phyloP scores from a whole-genome alignment of 2,329 filamentous ascomycete species.

The Septoria petroselini region DNA sequence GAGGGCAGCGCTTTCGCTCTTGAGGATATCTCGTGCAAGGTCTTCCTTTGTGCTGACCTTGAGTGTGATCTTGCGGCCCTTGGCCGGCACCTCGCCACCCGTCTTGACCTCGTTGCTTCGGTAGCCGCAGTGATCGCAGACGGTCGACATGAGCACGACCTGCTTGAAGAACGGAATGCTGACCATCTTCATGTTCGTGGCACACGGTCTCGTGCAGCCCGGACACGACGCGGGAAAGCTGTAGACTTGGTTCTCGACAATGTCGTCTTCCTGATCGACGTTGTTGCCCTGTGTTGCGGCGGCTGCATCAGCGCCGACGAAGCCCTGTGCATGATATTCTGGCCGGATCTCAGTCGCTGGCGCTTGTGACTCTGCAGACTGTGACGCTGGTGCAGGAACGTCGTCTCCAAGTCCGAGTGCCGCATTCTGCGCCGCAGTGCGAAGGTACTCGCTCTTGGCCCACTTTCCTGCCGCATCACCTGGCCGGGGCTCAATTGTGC shows the following conservation, averaged over 20 bases:
- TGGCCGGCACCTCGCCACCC: slow-evolving; percentile 82
- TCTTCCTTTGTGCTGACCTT: slow-evolving; percentile 67
- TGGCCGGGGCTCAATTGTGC: slow-evolving; percentile 87
- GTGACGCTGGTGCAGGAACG: slow-evolving; percentile 38
- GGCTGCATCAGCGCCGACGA: slow-evolving; percentile 36
- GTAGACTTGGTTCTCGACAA: slow-evolving; percentile 89
- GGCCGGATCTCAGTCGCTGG: slow-evolving; percentile 56
- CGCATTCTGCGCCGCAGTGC: slow-evolving; percentile 82
- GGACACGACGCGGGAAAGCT: slow-evolving; percentile 88
- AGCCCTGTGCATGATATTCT: slow-evolving; percentile 50
- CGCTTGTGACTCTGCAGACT: slow-evolving; percentile 47
- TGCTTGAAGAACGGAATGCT: slow-evolving; percentile 98
- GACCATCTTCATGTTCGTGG: slow-evolving; percentile 98
- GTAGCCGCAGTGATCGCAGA: slow-evolving; percentile 85
- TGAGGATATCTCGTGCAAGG: slow-evolving; percentile 87
- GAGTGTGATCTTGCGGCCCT: slow-evolving; percentile 79
- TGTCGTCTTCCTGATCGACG: slow-evolving; percentile 60
- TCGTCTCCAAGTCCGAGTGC: slow-evolving; percentile 68
- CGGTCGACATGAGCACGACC: slow-evolving; percentile 91
- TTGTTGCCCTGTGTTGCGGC: slow-evolving; percentile 38
- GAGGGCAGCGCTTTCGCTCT: slow-evolving; percentile 87
- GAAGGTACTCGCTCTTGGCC: slow-evolving; percentile 76
- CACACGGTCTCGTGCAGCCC: slow-evolving; percentile 79
- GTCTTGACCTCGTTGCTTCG: slow-evolving; percentile 97
- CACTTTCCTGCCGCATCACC: slow-evolving; percentile 78